These are phyloP conservation scores for Ehretia macrophylla DNA, from an alignment of 257 asterid genomes.

Conservation along the genomic window DNA sequence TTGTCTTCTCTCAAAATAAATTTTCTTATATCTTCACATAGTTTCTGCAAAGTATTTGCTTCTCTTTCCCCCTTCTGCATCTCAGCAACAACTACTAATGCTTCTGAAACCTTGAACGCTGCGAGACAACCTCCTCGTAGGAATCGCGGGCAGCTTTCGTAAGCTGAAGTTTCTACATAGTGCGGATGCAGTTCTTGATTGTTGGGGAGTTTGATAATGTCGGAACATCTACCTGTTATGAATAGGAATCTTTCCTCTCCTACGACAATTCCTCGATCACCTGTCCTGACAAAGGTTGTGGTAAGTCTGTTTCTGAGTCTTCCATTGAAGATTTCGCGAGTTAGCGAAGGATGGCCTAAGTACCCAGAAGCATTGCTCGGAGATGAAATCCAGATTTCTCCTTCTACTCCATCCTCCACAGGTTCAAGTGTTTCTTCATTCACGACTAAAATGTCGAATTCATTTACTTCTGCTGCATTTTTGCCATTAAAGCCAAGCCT, in stretches of 20 bases:
- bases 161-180: conserved; percentile 59
- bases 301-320: conserved; percentile 23
- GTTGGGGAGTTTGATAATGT: conserved; percentile 34
- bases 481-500: conserved; percentile 28
- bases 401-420: conserved; percentile 58
- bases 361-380: conserved; percentile 71
- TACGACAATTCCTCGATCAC: conserved; percentile 57
- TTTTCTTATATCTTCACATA: conserved; percentile 48
- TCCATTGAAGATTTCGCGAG: conserved; percentile 43
- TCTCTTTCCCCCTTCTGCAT: conserved; percentile 29
- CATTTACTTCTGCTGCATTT: conserved; percentile 38
- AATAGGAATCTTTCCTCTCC: conserved; percentile 52
- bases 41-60: conserved; percentile 7
- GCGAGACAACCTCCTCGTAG: conserved; percentile 67
- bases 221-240: conserved; percentile 54
- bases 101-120: conserved; percentile 29
- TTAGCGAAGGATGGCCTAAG: conserved; percentile 57
- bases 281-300: conserved; percentile 42
- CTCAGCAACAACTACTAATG: conserved; percentile 44
- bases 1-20: conserved; percentile 28
- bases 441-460: conserved; percentile 52
- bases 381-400: conserved; percentile 83
- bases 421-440: conserved; percentile 50
- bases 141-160: conserved; percentile 22
- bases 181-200: conserved; percentile 55